These are phyloP conservation scores for Sclerotinia trifoliorum DNA, from an alignment of 2,329 filamentous ascomycete genomes.

Conservation along the genomic window DNA sequence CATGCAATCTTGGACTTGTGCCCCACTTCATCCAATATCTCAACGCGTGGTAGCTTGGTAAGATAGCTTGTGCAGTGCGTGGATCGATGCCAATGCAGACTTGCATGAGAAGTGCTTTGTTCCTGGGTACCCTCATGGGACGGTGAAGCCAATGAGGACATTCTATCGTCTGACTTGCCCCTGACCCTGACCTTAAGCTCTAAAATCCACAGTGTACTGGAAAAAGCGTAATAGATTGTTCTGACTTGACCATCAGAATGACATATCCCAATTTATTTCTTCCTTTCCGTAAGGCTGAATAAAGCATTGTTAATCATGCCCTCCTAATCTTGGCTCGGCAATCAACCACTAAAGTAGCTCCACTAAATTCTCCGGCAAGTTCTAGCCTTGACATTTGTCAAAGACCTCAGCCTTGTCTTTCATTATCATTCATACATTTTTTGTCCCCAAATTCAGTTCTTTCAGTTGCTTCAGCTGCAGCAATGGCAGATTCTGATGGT, in stretches of 20 bases:
- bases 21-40: conserved; percentile 9
- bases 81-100: conserved; percentile 13
- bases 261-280: background rate
- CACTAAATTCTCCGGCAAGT: background rate
- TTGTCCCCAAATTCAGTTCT: background rate
- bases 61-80: background rate
- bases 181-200: background rate
- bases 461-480: conserved; percentile 12
- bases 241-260: background rate
- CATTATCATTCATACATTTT: no score
- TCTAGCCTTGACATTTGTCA: conserved; percentile 18
- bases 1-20: background rate
- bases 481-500: conserved; percentile 72
- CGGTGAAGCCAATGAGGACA: background rate
- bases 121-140: background rate
- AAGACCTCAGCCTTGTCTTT: conserved; percentile 22
- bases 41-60: conserved; percentile 6
- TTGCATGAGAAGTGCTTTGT: background rate
- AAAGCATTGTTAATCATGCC: conserved; percentile 1
- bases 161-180: background rate
- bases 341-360: background rate
- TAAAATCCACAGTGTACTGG: background rate
- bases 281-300: background rate
- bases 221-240: background rate
- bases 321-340: conserved; percentile 11